Conservation (phyloP, 345 rosid species). For the Lumnitzera littorea region DNA sequence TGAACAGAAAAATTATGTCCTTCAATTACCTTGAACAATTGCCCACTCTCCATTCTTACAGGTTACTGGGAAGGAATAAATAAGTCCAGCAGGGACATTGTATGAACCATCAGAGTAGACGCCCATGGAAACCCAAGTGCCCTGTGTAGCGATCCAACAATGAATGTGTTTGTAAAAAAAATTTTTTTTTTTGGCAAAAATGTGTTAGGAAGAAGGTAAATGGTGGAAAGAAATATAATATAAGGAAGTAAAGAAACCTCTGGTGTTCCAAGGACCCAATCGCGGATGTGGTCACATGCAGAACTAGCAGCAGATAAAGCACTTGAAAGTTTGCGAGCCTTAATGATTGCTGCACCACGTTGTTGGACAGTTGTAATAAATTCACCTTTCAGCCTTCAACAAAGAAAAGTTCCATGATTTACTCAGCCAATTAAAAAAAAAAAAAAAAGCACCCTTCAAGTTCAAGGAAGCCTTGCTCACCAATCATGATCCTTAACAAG, state of each 20-base stretch:
- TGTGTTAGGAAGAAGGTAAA: background rate
- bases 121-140: conserved; percentile 98
- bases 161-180: background rate
- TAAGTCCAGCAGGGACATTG: conserved; percentile 88
- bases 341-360: conserved; percentile 99
- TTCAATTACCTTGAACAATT: conserved; percentile 70
- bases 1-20: background rate
- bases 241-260: conserved; percentile 40
- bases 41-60: conserved; percentile 85
- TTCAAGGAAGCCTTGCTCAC: conserved; percentile 26
- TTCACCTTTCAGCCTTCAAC: conserved; percentile 68
- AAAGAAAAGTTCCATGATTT: background rate
- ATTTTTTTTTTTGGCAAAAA: background rate
- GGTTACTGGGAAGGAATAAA: conserved; percentile 94
- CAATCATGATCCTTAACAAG: conserved; percentile 82
- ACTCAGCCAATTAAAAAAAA: background rate
- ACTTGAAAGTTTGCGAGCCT: conserved; percentile 92
- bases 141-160: conserved; percentile 32
- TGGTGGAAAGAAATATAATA: background rate
- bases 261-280: conserved; percentile 99
- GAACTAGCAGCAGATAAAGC: conserved; percentile 98
- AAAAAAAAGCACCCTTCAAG: background rate
- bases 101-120: conserved; percentile 98
- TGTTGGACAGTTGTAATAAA: conserved; percentile 90
- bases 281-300: conserved; percentile 98